phyloP scores from a whole-genome alignment of 495 filamentous ascomycete genomes.

The Xylaria nigripes region DNA sequence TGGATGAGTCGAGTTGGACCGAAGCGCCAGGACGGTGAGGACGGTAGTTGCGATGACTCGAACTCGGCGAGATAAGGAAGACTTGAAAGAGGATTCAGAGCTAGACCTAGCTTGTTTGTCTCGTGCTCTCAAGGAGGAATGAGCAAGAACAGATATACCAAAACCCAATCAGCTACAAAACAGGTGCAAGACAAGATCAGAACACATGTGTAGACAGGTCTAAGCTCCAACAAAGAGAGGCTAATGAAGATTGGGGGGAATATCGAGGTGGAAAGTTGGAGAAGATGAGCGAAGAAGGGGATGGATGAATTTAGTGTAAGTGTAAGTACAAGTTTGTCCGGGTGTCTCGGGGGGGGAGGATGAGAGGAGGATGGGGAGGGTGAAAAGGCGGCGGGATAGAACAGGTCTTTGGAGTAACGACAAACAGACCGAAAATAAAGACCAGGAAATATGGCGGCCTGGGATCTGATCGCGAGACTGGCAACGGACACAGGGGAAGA shows the following conservation, averaged over 20 bases:
- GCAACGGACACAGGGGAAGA: background rate
- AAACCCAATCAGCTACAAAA: conserved; percentile 1
- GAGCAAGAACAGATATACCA: conserved; percentile 9
- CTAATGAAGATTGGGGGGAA: background rate
- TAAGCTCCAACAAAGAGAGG: background rate
- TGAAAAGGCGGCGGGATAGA: conserved; percentile 1
- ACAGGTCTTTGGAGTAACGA: conserved; percentile 6
- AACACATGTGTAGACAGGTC: conserved; percentile 1
- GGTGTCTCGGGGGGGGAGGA: conserved; percentile 8
- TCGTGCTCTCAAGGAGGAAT: conserved; percentile 1
- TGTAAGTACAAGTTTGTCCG: background rate
- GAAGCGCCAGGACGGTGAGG: background rate
- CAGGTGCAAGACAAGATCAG: conserved; percentile 3
- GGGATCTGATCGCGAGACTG: background rate
- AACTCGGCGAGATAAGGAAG: conserved; percentile 3
- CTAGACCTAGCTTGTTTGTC: conserved; percentile 2
- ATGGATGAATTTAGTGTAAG: background rate
- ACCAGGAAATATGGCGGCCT: conserved; percentile 15
- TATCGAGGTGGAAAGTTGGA: background rate
- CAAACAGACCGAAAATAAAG: conserved; percentile 3
- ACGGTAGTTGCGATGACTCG: conserved; percentile 1
- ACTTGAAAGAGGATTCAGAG: background rate
- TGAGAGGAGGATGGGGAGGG: too few species aligned
- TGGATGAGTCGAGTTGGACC: background rate
- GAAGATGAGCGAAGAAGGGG: conserved; percentile 6